A percentile compares a stretch with the other conserved stretches of the same genome.
These are phyloP conservation scores for Achaetomiella virescens DNA, from an alignment of 495 filamentous ascomycete genomes.

Conservation along the genomic window DNA sequence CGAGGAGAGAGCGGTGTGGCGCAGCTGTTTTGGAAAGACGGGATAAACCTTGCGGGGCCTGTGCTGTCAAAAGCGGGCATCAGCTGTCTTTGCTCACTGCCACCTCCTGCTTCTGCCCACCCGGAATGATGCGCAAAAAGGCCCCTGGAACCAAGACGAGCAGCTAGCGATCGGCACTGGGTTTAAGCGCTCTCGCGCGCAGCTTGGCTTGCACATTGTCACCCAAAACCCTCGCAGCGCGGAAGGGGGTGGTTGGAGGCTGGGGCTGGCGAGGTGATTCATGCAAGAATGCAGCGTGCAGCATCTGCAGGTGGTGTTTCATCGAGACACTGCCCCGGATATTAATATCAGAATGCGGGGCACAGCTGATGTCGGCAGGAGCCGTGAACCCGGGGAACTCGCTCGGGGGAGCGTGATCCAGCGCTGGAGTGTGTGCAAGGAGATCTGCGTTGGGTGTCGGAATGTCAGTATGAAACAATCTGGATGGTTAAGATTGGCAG, in stretches of 20 bases:
- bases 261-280: conserved; percentile 6
- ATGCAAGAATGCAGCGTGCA: conserved; percentile 8
- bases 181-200: conserved; percentile 18
- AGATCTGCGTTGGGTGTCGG: too few species aligned
- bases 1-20: conserved; percentile 2
- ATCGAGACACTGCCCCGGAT: not conserved
- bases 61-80: too few species aligned
- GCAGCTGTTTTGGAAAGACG: conserved; percentile 1
- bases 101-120: too few species aligned
- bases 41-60: not conserved
- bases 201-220: conserved; percentile 11
- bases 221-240: not conserved
- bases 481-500: too few species aligned
- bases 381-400: too few species aligned
- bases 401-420: too few species aligned
- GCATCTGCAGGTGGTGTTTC: conserved; percentile 12
- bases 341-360: conserved; percentile 1
- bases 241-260: too few species aligned
- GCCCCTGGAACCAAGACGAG: not conserved
- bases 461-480: too few species aligned
- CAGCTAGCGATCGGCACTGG: conserved; percentile 2
- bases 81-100: too few species aligned
- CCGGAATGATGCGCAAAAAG: too few species aligned
- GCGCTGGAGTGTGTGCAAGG: too few species aligned
- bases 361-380: too few species aligned